These are phyloP conservation scores for Lecanoromycetidae sp. DNA, from an alignment of 2,329 filamentous ascomycete species.

Conservation along the genomic window DNA sequence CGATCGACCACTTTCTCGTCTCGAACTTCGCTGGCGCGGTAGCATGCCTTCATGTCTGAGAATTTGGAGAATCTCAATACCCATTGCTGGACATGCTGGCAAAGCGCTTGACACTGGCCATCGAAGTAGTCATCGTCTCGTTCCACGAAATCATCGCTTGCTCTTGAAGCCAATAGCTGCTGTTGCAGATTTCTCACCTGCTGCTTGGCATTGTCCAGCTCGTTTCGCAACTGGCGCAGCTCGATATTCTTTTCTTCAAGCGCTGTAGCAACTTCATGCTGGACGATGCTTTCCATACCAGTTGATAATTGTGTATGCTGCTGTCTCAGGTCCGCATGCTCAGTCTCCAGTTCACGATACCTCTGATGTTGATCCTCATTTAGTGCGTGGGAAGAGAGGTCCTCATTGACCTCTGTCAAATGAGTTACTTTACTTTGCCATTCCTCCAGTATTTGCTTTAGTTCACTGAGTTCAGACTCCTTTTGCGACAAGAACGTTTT, in stretches of 20 bases:
- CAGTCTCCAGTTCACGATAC: slow-evolving; percentile 53
- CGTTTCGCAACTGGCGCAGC: slow-evolving; percentile 61
- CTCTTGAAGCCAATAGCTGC: slow-evolving; percentile 44
- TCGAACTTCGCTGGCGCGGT: slow-evolving; percentile 68
- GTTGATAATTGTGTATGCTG: slow-evolving; percentile 51
- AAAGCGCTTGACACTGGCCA: slow-evolving; percentile 82
- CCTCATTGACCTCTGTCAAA: slow-evolving; percentile 70
- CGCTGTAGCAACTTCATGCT: slow-evolving; percentile 49
- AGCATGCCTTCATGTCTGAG: slow-evolving; percentile 81
- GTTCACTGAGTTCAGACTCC: slow-evolving; percentile 72
- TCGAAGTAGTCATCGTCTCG: slow-evolving; percentile 94
- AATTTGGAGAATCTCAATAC: slow-evolving; percentile 96
- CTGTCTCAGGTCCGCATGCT: slow-evolving; percentile 52
- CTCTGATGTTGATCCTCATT: slow-evolving; percentile 63
- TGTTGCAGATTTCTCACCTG: slow-evolving; percentile 49
- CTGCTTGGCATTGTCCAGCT: slow-evolving; percentile 60
- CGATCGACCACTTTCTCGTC: slow-evolving; percentile 90
- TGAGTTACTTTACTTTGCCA: slow-evolving; percentile 71
- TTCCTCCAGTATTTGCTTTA: slow-evolving; percentile 66
- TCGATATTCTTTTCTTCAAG: slow-evolving; percentile 76
- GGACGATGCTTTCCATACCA: slow-evolving; percentile 50
- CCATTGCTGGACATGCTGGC: slow-evolving; percentile 94
- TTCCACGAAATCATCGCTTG: slow-evolving; percentile 64
- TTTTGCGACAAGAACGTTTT: slow-evolving; percentile 64
- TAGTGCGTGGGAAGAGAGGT: slow-evolving; percentile 66